Percentiles rank a stretch among this genome's conserved stretches.
phyloP scores from a whole-genome alignment of 345 rosid genomes.

The Laguncularia racemosa region DNA sequence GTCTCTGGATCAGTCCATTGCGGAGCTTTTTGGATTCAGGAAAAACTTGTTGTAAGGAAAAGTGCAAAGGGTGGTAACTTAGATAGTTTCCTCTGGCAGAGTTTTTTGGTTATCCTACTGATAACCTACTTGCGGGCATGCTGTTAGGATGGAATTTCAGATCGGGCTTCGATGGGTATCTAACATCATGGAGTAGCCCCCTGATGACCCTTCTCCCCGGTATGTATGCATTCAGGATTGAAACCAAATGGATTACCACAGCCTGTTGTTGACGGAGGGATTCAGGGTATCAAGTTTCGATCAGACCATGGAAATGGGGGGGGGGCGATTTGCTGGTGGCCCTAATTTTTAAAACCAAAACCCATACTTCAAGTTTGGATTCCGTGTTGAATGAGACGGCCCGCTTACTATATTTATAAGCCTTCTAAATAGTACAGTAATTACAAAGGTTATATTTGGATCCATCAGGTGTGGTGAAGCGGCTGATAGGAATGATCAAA shows the following conservation, averaged over 20 bases:
- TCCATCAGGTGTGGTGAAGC: slow-evolving; percentile 23
- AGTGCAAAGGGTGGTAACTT: not conserved
- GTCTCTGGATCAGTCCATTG: slow-evolving; percentile 9
- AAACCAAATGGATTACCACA: slow-evolving; percentile 36
- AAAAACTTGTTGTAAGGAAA: slow-evolving; percentile 33
- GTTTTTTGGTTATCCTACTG: slow-evolving; percentile 44
- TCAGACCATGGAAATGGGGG: slow-evolving; percentile 47
- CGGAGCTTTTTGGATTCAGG: slow-evolving; percentile 41
- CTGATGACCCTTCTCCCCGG: slow-evolving; percentile 40
- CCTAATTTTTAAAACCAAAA: slow-evolving; percentile 22
- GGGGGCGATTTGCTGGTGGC: slow-evolving; percentile 28
- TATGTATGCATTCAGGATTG: slow-evolving; percentile 13
- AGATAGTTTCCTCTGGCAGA: slow-evolving; percentile 38
- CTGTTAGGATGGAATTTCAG: slow-evolving; percentile 36
- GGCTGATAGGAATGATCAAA: slow-evolving; percentile 28
- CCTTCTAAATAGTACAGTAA: slow-evolving; percentile 13
- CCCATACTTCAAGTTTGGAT: slow-evolving; percentile 9
- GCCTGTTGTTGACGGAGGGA: slow-evolving; percentile 11
- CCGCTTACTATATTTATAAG: slow-evolving; percentile 27
- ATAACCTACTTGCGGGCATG: slow-evolving; percentile 39
- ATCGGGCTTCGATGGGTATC: slow-evolving; percentile 19
- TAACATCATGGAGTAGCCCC: slow-evolving; percentile 32
- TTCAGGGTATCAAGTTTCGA: slow-evolving; percentile 9
- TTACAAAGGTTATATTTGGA: slow-evolving; percentile 23
- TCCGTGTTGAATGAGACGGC: slow-evolving; percentile 18